Evolutionary conservation across 352 stramenopile species (phyloP).

Genomic region (Phytopythium litorale): DNA sequence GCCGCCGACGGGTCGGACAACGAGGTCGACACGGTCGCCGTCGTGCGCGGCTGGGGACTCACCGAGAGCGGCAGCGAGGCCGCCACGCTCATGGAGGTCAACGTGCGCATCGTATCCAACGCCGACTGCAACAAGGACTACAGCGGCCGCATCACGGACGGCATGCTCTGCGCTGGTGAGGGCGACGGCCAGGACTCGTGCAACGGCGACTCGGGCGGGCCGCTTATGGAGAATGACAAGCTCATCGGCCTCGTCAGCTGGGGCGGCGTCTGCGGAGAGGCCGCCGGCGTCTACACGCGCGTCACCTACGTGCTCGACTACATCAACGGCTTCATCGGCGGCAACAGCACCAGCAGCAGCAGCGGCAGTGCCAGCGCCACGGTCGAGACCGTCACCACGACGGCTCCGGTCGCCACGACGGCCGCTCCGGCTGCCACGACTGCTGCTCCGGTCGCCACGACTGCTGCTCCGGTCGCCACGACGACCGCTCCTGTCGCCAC

Average conservation of each 20-base stretch:
- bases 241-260: slow-evolving; percentile 68
- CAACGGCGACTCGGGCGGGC: slow-evolving; percentile 66
- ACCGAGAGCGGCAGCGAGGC: slow-evolving; percentile 42
- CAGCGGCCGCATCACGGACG: slow-evolving; percentile 46
- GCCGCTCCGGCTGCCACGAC: background rate
- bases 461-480: background rate
- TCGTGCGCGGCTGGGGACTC: slow-evolving; percentile 56
- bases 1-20: slow-evolving; percentile 44
- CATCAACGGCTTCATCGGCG: slow-evolving; percentile 43
- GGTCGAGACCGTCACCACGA: background rate
- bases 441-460: slow-evolving; percentile 10
- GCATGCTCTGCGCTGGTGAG: slow-evolving; percentile 58
- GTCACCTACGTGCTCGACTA: slow-evolving; percentile 49
- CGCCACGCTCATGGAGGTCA: slow-evolving; percentile 43
- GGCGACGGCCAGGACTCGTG: slow-evolving; percentile 48
- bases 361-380: slow-evolving; percentile 16
- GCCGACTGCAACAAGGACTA: slow-evolving; percentile 55
- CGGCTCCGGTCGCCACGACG: slow-evolving; percentile 1
- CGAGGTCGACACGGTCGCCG: slow-evolving; percentile 41
- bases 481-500: slow-evolving; percentile 9
- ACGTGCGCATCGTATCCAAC: slow-evolving; percentile 56
- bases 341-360: slow-evolving; percentile 12
- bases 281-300: slow-evolving; percentile 53
- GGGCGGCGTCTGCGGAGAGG: slow-evolving; percentile 48
- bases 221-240: slow-evolving; percentile 45